Percentiles rank a stretch among this genome's conserved stretches.
Evolutionary conservation across 1,139 yeast species (phyloP).

Genomic region (Candida sp.): DNA sequence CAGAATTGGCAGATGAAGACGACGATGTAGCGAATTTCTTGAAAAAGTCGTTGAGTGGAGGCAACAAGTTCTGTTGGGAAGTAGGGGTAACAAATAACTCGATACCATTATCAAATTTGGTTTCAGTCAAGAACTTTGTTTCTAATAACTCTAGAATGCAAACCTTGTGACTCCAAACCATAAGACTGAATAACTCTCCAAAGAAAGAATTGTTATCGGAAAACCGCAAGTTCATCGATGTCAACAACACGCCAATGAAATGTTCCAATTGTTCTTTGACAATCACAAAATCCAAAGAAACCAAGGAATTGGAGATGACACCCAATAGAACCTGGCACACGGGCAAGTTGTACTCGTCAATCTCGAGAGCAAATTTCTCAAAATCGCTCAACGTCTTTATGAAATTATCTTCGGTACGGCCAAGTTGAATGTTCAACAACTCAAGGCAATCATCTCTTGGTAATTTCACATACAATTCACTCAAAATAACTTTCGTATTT

Average conservation of each 20-base stretch:
- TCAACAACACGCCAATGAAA: constrained; percentile 45
- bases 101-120: constrained; percentile 16
- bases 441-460: constrained; percentile 22
- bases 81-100: constrained; percentile 10
- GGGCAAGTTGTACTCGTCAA: constrained; percentile 59
- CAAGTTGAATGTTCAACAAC: constrained; percentile 24
- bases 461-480: constrained; percentile 23
- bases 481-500: constrained; percentile 26
- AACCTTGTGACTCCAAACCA: constrained; percentile 34
- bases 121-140: constrained; percentile 24
- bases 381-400: constrained; percentile 23
- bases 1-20: constrained; percentile 26
- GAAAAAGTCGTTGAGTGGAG: constrained; percentile 41
- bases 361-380: constrained; percentile 16
- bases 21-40: constrained; percentile 38
- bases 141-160: constrained; percentile 34
- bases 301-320: constrained; percentile 14
- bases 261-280: constrained; percentile 15
- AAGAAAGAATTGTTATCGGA: constrained; percentile 36
- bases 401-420: constrained; percentile 4
- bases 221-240: constrained; percentile 48
- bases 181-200: constrained; percentile 43
- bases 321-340: constrained; percentile 51
- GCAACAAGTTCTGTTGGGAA: constrained; percentile 19
- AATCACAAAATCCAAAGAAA: background rate